Base-by-base conservation (phyloP, 352 stramenopile genomes). In the Aphanomyces euteiches region DNA sequence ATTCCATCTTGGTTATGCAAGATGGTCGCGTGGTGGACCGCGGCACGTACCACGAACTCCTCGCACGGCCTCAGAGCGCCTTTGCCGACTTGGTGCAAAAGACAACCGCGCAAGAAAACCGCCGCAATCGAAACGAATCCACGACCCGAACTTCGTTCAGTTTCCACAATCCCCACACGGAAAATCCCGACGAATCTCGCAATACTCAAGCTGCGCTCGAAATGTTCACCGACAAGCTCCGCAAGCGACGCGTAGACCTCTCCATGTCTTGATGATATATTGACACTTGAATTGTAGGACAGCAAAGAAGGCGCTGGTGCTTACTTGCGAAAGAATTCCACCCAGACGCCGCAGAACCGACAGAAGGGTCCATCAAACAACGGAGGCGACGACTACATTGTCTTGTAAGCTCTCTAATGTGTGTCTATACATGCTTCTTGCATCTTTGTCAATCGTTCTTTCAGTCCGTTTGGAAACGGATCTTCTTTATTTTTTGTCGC, bases 31-130 rank as follows among this genome's bases (percentile, higher is more conserved):
- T 73, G 36, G 45, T 68, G 8, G 67, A 73, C 37, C 47, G 54
- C 19, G 67, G 67, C 34, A 73, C 67, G 37, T 73, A 73, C 67
- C 47, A 73, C 40, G 67, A 73, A 34, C 54, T 61, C 19, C 54
- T 61, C 17, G 54, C 54, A 13, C 54, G 54, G 0, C 54, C 54
- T 7, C 19, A 40, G 13, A 39, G 54, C 6, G 39, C 43, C 54
- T 61, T 61, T 61, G 54, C 54, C 54, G 54, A 61, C 28, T 39
- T 61, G 15, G 54, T 61, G 54, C 54, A 61, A 12, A 61, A 61
- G 54, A 61, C 54, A 37, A 43, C 54, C 1, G 37, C 54, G 21
- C 50, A 58, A 58, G 8, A 19, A 58, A n/a, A 15, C 13, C 45
- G 45, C 45, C 45, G 45, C 2, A n/a, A 15, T 19, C 28, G 37